phyloP scores from a whole-genome alignment of 1,284 basidiomycete genomes.

The Cryptococcus amylolentus region DNA sequence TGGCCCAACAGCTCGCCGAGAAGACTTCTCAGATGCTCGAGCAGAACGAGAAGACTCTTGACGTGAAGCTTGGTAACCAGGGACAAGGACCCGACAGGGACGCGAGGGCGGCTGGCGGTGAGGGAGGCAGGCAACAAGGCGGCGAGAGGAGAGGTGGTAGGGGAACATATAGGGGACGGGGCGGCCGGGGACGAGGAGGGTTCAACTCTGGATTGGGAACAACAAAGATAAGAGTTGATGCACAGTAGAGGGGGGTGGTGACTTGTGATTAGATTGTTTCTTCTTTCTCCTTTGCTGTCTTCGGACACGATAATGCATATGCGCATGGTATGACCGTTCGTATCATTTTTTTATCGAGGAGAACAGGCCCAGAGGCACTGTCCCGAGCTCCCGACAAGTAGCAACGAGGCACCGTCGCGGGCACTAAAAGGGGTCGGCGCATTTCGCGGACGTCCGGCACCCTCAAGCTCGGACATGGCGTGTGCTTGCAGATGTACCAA shows the following conservation, averaged over 20 bases:
- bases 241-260: constrained; percentile 6
- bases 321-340: background rate
- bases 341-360: background rate
- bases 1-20: constrained; percentile 83
- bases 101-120: constrained; percentile 34
- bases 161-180: constrained; percentile 36
- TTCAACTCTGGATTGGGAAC: constrained; percentile 18
- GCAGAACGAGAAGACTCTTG: constrained; percentile 91
- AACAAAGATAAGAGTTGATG: constrained; percentile 17
- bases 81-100: constrained; percentile 61
- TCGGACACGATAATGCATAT: too few relatives aligned
- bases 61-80: constrained; percentile 73
- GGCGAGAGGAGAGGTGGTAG: constrained; percentile 43
- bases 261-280: background rate
- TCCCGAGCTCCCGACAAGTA: too few relatives aligned
- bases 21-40: constrained; percentile 85
- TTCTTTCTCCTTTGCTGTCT: too few relatives aligned
- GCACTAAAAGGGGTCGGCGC: too few relatives aligned
- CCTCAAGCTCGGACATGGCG: background rate
- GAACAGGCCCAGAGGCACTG: background rate
- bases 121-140: constrained; percentile 19
- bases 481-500: background rate
- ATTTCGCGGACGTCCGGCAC: too few relatives aligned
- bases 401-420: too few relatives aligned
- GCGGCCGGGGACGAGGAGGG: constrained; percentile 31